phyloP scores from a whole-genome alignment of 1,139 yeast species.

The Magnusiomyces ingens region DNA sequence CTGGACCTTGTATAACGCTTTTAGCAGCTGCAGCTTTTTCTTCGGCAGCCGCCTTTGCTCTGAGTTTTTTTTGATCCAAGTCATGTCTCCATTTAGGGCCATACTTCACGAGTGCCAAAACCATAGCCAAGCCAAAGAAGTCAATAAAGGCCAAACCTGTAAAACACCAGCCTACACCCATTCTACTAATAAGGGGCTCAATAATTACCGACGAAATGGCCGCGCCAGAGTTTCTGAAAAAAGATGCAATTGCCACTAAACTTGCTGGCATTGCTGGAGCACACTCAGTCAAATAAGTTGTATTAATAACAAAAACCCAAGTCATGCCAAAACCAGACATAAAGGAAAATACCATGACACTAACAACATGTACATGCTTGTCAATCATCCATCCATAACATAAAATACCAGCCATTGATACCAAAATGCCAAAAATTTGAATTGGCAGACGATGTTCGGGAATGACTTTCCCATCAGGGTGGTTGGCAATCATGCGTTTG shows the following conservation, averaged over 20 bases:
- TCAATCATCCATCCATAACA: constrained; percentile 54
- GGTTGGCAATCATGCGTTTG: constrained; percentile 27
- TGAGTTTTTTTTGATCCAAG: constrained; percentile 18
- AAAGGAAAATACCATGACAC: constrained; percentile 42
- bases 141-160: constrained; percentile 47
- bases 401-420: constrained; percentile 43
- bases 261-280: constrained; percentile 49
- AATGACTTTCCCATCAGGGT: constrained; percentile 29
- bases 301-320: constrained; percentile 52
- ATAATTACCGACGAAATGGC: constrained; percentile 48
- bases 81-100: constrained; percentile 29
- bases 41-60: constrained; percentile 1
- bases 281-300: constrained; percentile 51
- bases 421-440: constrained; percentile 42
- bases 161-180: constrained; percentile 57
- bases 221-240: constrained; percentile 50
- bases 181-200: constrained; percentile 35
- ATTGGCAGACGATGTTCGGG: constrained; percentile 46
- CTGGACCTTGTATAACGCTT: not conserved
- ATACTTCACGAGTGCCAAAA: constrained; percentile 27
- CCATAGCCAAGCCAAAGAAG: constrained; percentile 32
- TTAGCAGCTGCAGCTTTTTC: not conserved
- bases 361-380: constrained; percentile 38
- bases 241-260: constrained; percentile 50
- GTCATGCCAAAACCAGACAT: constrained; percentile 51